Evolutionary conservation across 1,139 yeast species (phyloP).

Genomic region (Yamadazyma aaseri): DNA sequence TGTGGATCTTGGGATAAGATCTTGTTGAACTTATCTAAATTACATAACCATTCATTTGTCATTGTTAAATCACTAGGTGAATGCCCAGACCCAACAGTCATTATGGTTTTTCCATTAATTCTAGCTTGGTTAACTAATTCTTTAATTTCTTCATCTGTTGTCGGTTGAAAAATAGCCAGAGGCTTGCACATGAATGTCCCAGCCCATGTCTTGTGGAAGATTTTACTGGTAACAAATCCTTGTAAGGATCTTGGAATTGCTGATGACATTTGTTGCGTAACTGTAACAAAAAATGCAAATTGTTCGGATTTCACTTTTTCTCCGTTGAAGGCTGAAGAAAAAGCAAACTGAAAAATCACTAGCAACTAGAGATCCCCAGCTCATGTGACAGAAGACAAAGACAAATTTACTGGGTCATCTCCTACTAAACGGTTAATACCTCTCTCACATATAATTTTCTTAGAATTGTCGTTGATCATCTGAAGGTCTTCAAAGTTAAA

Average conservation of each 20-base stretch:
- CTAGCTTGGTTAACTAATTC: constrained; percentile 67
- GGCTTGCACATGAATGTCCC: constrained; percentile 81
- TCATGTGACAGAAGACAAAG: too few species aligned
- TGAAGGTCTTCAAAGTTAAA: too few species aligned
- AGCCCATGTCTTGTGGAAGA: constrained; percentile 81
- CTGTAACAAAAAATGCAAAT: too few species aligned
- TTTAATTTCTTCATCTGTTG: constrained; percentile 58
- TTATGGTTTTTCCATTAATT: constrained; percentile 58
- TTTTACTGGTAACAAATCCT: constrained; percentile 35
- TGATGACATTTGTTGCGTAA: too few species aligned
- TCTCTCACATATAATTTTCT: too few species aligned
- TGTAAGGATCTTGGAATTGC: constrained; percentile 30
- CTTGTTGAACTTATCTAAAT: constrained; percentile 69
- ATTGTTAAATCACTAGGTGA: constrained; percentile 91
- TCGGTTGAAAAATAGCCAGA: constrained; percentile 75
- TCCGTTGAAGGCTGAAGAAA: too few species aligned
- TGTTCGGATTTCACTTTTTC: too few species aligned
- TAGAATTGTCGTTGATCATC: too few species aligned
- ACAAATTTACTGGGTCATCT: too few species aligned
- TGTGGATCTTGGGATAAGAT: constrained; percentile 45
- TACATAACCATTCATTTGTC: constrained; percentile 86
- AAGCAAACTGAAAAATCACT: too few species aligned
- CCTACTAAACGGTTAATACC: too few species aligned
- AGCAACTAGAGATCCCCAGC: too few species aligned
- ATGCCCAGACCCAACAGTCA: constrained; percentile 92